A percentile compares a stretch with the other conserved stretches of the same genome.
phyloP scores from a whole-genome alignment of 2,329 filamentous ascomycete species.

The Talaromyces verruculosus region DNA sequence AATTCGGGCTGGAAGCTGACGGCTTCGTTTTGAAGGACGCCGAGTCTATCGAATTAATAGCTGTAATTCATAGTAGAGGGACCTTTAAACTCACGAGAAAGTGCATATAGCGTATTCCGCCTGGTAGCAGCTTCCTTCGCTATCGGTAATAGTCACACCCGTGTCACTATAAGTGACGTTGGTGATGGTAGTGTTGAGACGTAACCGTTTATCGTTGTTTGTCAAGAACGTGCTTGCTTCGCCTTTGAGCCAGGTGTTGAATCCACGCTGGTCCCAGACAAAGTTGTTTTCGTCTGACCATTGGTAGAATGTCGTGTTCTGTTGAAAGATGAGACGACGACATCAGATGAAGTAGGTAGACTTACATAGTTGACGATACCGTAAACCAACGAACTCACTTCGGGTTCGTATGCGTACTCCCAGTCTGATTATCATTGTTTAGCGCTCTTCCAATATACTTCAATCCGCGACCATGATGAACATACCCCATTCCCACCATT shows the following conservation, averaged over 20 bases:
- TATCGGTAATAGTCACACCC: constrained; percentile 55
- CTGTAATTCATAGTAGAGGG: background rate
- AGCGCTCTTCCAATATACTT: background rate
- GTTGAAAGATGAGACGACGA: background rate
- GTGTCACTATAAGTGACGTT: constrained; percentile 54
- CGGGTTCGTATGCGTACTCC: constrained; percentile 59
- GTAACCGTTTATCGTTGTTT: constrained; percentile 56
- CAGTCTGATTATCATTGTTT: constrained; percentile 48
- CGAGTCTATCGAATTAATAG: constrained; percentile 41
- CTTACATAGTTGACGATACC: constrained; percentile 40
- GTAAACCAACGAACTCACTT: constrained; percentile 57
- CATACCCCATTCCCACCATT: constrained; percentile 57
- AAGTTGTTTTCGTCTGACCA: constrained; percentile 63
- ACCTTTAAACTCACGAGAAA: constrained; percentile 50
- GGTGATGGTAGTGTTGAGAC: constrained; percentile 59
- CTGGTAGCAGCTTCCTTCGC: constrained; percentile 57
- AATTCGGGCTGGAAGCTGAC: constrained; percentile 60
- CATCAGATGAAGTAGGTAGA: background rate
- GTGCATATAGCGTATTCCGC: constrained; percentile 66
- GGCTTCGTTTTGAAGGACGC: constrained; percentile 63
- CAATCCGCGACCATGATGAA: background rate
- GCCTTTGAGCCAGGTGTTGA: constrained; percentile 57
- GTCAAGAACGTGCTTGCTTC: constrained; percentile 60
- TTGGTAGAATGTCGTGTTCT: constrained; percentile 62
- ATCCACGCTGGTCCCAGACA: constrained; percentile 62